Evolutionary conservation across 2,329 filamentous ascomycete genomes (phyloP).

Genomic region (Teratosphaeria zuluensis): DNA sequence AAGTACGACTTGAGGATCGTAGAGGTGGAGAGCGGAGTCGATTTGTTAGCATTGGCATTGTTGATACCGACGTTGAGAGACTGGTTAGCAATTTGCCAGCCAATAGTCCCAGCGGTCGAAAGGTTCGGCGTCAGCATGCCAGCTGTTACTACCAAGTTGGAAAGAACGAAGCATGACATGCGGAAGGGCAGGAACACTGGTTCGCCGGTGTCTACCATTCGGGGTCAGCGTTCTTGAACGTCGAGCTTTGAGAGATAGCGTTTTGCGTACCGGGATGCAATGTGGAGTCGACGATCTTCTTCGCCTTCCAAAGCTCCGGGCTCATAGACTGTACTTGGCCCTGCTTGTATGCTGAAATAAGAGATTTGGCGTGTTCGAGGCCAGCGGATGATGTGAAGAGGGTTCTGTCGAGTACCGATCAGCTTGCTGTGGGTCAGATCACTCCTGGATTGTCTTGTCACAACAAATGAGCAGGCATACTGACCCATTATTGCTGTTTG

Average conservation of each 20-base stretch:
- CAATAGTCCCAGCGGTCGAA: conserved; percentile 70
- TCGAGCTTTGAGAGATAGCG: not conserved
- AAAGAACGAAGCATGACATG: conserved; percentile 92
- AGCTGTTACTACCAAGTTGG: conserved; percentile 87
- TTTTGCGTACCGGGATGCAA: conserved; percentile 70
- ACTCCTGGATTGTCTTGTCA: not conserved
- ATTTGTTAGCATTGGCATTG: conserved; percentile 96
- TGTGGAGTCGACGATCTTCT: conserved; percentile 95
- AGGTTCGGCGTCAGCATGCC: conserved; percentile 94
- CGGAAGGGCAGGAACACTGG: conserved; percentile 90
- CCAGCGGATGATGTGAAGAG: conserved; percentile 68
- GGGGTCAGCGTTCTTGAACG: not conserved
- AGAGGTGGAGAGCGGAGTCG: conserved; percentile 69
- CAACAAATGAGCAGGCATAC: conserved; percentile 6
- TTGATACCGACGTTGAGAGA: conserved; percentile 98
- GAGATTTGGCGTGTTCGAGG: conserved; percentile 74
- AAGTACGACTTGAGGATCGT: conserved; percentile 84
- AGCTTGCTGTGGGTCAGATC: not conserved
- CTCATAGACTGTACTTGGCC: conserved; percentile 74
- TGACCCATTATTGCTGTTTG: conserved; percentile 17
- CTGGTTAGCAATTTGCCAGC: conserved; percentile 95
- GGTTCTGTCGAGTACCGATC: conserved; percentile 51
- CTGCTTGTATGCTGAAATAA: conserved; percentile 78
- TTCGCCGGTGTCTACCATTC: conserved; percentile 67
- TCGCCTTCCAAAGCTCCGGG: conserved; percentile 83